Base-by-base conservation (phyloP, 2,329 filamentous ascomycete species). In the Zarea fungicola region DNA sequence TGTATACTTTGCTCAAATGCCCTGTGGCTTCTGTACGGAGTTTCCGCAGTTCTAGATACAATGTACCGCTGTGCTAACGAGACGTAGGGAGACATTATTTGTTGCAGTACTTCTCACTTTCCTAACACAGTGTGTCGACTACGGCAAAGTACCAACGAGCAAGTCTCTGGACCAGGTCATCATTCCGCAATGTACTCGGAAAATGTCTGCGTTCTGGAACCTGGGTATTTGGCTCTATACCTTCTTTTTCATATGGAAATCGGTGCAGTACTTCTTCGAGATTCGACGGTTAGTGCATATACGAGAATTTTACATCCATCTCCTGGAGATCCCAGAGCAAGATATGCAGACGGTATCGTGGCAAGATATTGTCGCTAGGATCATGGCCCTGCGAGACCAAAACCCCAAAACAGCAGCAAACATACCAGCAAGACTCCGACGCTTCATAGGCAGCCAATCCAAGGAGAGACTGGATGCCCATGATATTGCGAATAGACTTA, bases 341-440 rank as follows among this genome's bases (percentile, higher is more conserved):
- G 91, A 96, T 58, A 93, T 96, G 70, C 91, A 96, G 65, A 95
- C 89, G 0, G 87, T 96, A 43, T 92, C 91, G 6, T 96, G 91
- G 91, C 89, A 95, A 62, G 86, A 93, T 55, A 80, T 96, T 22
- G 90, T 96, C 19, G 86, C 82, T 52, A 84, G 89, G 29, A 77
- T 96, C 52, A 95, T 95, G 81, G 80, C 82, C 6, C 67, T 96
- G 19, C 80, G 91, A 53, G 89, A 96, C 60, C 78, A 88, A 25
- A 96, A 96, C 58, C 83, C 91, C n/a, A 83, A 85, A 53, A 96
- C 91, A 14, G 78, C 79, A 9, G 73, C 68, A 9, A 79, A 77
- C 50, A 70, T 81, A 51, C 74, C 76, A 1, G 69, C 70, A 4
- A 69, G 67, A 6, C 69, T 80, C 50, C 73, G 77, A 3, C 70